Evolutionary conservation across 208 protist genomes (phyloP), one percentile per base, ranked within the genome.

Genomic region (Wallacemonas sp.): DNA sequence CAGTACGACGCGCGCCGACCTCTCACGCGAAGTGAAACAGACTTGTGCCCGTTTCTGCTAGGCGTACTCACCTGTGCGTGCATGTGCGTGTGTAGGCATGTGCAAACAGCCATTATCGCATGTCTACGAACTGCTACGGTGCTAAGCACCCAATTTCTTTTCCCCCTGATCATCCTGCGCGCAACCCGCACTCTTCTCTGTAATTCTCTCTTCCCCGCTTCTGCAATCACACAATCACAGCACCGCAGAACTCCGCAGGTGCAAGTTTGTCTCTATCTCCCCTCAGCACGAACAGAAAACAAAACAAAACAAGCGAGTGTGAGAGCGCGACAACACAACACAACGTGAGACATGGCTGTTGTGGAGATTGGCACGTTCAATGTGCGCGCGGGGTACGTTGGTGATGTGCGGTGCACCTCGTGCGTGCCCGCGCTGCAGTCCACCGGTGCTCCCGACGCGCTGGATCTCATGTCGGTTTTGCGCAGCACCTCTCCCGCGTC

Each of bases 341-440:
- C n/a, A n/a, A n/a, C 36, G 6, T 49, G 9, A 49, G 9, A 2
- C n/a, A 94, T 94, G 90, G 81, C 90, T 17, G 87, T 93, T 16
- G 84, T 95, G 38, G 90, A 96, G 56, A 63, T 96, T 16, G 90
- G 90, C 11, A 81, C 80, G 27, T 90, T 79, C 68, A 74, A 61
- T 26, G 62, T 85, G 0, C 80, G 90, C 27, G 82, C 76, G 16
- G 90, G 90, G 2, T 93, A 93, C 60, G 70, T 89, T 58, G 90
- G 90, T 33, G 90, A 96, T 58, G 57, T 77, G 21, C 65, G 48
- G 0, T 88, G 86, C 72, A 92, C 87, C 16, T 61, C 72, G 3
- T 72, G 60, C 6, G 32, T 83, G 3, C 75, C 71, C 5, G 71
- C 86, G 27, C 46, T 90, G 52, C 32, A 52, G 32, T 64, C 41